Conservation (phyloP, 179 eudicot genomes). For the Sideroxylon spinosum region DNA sequence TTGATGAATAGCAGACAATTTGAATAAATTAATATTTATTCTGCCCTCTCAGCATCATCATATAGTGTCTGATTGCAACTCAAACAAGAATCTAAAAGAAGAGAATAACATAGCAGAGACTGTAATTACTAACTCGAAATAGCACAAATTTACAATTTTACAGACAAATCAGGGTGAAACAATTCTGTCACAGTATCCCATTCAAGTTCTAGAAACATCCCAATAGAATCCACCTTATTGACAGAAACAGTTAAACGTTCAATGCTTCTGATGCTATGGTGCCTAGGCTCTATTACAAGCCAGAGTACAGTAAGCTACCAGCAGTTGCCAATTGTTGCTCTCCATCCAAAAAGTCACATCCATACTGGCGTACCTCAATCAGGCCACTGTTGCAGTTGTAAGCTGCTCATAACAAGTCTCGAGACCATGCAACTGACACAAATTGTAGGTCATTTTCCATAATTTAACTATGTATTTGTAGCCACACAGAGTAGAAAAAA, state of each 20-base stretch:
- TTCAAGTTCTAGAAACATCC: background rate
- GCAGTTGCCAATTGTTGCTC: background rate
- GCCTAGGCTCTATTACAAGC: background rate
- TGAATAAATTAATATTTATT: background rate
- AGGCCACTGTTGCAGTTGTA: background rate
- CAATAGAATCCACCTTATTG: background rate
- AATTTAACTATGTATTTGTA: background rate
- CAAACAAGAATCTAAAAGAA: conserved; percentile 1
- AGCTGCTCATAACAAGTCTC: background rate
- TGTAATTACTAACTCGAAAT: background rate
- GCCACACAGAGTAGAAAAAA: background rate
- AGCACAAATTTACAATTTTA: background rate
- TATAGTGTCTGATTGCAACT: background rate
- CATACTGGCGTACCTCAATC: background rate
- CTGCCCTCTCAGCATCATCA: background rate
- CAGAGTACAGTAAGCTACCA: background rate
- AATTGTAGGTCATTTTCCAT: background rate
- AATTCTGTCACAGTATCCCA: too few species aligned
- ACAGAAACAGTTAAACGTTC: background rate
- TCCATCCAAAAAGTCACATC: background rate
- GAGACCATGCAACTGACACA: background rate
- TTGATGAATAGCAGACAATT: conserved; percentile 2
- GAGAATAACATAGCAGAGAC: too few species aligned
- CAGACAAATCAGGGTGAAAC: background rate
- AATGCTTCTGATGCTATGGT: background rate